phyloP scores from a whole-genome alignment of 2,329 filamentous ascomycete genomes.

The Knufia petricola region DNA sequence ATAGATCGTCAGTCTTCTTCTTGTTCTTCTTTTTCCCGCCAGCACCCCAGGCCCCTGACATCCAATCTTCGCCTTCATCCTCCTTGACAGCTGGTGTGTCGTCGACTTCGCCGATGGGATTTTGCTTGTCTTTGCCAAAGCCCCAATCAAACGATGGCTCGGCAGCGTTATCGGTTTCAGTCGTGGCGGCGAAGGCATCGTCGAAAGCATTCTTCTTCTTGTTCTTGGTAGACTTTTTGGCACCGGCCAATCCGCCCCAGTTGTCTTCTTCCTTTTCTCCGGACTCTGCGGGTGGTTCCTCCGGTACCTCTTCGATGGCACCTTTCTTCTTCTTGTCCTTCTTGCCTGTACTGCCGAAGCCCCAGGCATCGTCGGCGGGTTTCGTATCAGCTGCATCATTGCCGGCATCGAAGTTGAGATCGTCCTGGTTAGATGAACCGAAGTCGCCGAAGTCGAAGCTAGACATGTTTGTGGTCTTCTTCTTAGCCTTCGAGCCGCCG shows the following conservation, averaged over 20 bases:
- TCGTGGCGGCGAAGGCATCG: constrained; percentile 15
- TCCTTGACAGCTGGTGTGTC: constrained; percentile 26
- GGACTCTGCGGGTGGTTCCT: constrained; percentile 19
- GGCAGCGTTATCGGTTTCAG: constrained; percentile 1
- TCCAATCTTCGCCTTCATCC: constrained; percentile 32
- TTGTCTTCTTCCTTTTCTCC: constrained; percentile 25
- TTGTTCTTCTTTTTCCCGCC: constrained; percentile 34
- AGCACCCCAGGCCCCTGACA: constrained; percentile 24
- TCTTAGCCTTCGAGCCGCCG: constrained; percentile 29
- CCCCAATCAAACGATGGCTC: constrained; percentile 19
- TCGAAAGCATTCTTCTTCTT: constrained; percentile 22
- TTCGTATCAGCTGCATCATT: constrained; percentile 36
- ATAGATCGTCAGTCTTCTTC: constrained; percentile 26
- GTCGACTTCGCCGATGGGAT: constrained; percentile 22
- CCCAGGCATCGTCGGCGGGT: constrained; percentile 31
- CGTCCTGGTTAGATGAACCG: constrained; percentile 31
- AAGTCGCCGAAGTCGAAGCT: constrained; percentile 37
- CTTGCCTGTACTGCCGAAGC: constrained; percentile 31
- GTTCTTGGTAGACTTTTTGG: constrained; percentile 28
- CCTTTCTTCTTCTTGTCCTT: constrained; percentile 41
- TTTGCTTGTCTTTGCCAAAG: constrained; percentile 33
- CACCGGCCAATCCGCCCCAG: constrained; percentile 25
- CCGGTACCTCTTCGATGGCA: constrained; percentile 29
- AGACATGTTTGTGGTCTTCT: constrained; percentile 26
- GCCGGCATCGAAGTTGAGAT: constrained; percentile 32